Evolutionary conservation across 768 basidiomycete species (phyloP).

Genomic region (Pulveroboletus sp.): DNA sequence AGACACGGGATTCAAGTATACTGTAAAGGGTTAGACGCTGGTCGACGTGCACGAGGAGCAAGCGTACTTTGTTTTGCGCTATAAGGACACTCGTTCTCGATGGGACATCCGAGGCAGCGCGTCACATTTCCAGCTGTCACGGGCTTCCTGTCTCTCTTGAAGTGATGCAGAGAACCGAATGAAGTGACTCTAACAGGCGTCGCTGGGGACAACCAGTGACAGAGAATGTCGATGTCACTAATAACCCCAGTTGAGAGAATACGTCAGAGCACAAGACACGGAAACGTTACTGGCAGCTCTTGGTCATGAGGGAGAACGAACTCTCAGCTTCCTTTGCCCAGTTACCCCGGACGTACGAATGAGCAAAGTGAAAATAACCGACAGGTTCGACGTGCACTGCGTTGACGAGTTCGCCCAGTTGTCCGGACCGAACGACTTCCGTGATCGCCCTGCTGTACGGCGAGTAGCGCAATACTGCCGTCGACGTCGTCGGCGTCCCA

Average conservation of each 20-base stretch:
- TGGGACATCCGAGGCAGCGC: slow-evolving; percentile 74
- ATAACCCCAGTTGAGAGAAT: background rate
- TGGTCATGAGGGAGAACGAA: slow-evolving; percentile 83
- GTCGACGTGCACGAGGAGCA: background rate
- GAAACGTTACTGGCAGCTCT: slow-evolving; percentile 79
- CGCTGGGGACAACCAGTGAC: slow-evolving; percentile 68
- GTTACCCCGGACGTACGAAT: slow-evolving; percentile 82
- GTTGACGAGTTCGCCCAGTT: slow-evolving; percentile 76
- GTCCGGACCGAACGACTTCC: slow-evolving; percentile 63
- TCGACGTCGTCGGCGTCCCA: background rate
- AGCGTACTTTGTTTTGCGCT: slow-evolving; percentile 81
- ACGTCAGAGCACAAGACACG: background rate
- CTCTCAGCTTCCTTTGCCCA: slow-evolving; percentile 69
- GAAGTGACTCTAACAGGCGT: slow-evolving; percentile 70
- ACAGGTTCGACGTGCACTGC: slow-evolving; percentile 83
- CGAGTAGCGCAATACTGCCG: slow-evolving; percentile 80
- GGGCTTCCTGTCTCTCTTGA: slow-evolving; percentile 71
- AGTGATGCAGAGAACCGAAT: slow-evolving; percentile 83
- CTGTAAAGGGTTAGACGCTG: slow-evolving; percentile 35
- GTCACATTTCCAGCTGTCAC: slow-evolving; percentile 58
- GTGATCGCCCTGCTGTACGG: slow-evolving; percentile 73
- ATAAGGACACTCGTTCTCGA: slow-evolving; percentile 73
- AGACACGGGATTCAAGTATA: slow-evolving; percentile 75
- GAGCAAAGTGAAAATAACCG: slow-evolving; percentile 85
- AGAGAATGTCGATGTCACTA: slow-evolving; percentile 84